phyloP scores from a whole-genome alignment of 2,329 filamentous ascomycete genomes.

The Bisporella sp. region DNA sequence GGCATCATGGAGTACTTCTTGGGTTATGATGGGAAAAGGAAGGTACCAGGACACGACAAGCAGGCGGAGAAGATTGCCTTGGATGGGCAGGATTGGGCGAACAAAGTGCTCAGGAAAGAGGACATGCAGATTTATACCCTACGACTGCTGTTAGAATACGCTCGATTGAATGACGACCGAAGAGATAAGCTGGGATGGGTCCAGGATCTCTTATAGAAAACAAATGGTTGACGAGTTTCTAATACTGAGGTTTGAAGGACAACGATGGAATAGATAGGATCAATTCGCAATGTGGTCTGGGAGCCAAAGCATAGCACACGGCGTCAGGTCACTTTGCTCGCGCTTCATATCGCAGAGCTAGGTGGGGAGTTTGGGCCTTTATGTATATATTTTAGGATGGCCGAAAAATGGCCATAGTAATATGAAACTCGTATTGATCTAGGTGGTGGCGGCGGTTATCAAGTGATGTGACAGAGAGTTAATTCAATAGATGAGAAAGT shows the following conservation, averaged over 20 bases:
- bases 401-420: too few species aligned
- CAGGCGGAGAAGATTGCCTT: constrained; percentile 59
- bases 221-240: not conserved
- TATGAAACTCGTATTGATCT: too few species aligned
- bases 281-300: too few species aligned
- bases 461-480: too few species aligned
- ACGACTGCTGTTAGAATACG: constrained; percentile 60
- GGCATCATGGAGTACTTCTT: constrained; percentile 71
- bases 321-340: too few species aligned
- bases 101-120: constrained; percentile 62
- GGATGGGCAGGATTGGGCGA: constrained; percentile 64
- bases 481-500: too few species aligned
- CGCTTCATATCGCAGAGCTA: too few species aligned
- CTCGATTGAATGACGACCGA: constrained; percentile 27
- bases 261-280: not conserved
- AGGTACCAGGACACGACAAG: constrained; percentile 33
- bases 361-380: too few species aligned
- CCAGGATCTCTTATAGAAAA: constrained; percentile 17
- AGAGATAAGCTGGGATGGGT: constrained; percentile 29
- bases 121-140: constrained; percentile 59
- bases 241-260: not conserved
- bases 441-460: too few species aligned
- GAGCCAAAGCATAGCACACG: too few species aligned
- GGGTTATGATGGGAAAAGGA: constrained; percentile 45
- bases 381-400: too few species aligned